Evolutionary conservation across 192 early-diverging fungal species (phyloP), one percentile per base, ranked within the genome.

Genomic region (Coemansia sp.): DNA sequence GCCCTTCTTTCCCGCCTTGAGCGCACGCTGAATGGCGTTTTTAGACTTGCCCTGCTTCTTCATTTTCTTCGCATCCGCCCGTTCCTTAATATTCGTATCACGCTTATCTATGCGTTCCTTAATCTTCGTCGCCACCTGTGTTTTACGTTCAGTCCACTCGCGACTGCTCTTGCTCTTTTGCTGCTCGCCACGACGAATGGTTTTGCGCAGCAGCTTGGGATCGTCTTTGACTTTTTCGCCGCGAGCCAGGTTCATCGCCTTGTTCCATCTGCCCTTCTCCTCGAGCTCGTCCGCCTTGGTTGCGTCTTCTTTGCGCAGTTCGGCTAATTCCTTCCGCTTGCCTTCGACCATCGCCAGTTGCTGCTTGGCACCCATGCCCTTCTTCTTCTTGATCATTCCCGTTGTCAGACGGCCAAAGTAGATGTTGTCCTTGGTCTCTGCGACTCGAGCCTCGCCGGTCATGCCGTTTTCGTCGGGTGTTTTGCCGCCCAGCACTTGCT

Each of bases 161-260:
- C 88, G 80, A 23, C 85, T 67, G 63, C 91, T 93, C 89, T 93
- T 96, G 70, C 73, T 78, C 87, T 98, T 98, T 57, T 79, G 65
- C 65, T 91, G 84, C 60, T 92, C 87, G 61, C 90, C 84, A 49
- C 91, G 88, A 73, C 94, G 95, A 45, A 98, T 85, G 0, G 91
- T 91, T 79, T 94, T 95, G 78, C 96, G 94, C 37, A 98, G 83
- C 41, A 96, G 76, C 70, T 88, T 92, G 58, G 88, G 69, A 50
- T 98, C 91, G 71, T 98, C 96, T 79, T 94, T 93, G 60, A 96
- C 85, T 79, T 94, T 95, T 69, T 94, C 90, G 64, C 96, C 96
- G 63, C 85, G 80, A 2, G 95, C 94, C 73, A 89, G 83, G 56
- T 87, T 85, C 55, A 91, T 52, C 4, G 89, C 87, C 79, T 92